A percentile compares a stretch with the other conserved stretches of the same genome.
phyloP scores from a whole-genome alignment of 2,329 filamentous ascomycete species.

The Curvularia spicifera region DNA sequence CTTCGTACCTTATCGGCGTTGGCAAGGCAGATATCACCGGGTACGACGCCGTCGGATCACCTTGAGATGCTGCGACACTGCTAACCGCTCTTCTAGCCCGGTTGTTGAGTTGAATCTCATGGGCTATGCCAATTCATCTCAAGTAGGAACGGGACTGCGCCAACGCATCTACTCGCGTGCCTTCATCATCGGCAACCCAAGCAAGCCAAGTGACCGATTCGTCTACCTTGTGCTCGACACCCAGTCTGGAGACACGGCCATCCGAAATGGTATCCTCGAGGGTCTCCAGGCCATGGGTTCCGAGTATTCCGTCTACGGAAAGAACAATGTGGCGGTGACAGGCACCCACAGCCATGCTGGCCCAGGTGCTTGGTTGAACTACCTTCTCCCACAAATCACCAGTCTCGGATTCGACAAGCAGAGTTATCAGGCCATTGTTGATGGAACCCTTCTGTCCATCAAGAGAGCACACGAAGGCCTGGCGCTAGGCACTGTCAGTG shows the following conservation, averaged over 20 bases:
- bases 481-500: slow-evolving; percentile 70
- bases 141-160: slow-evolving; percentile 81
- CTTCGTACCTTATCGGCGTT: slow-evolving; percentile 68
- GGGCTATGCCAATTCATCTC: slow-evolving; percentile 86
- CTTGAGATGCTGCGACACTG: not conserved
- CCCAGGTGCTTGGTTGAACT: slow-evolving; percentile 92
- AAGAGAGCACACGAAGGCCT: slow-evolving; percentile 77
- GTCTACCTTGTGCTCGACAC: slow-evolving; percentile 89
- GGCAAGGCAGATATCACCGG: slow-evolving; percentile 77
- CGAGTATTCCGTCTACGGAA: slow-evolving; percentile 75
- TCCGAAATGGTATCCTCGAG: slow-evolving; percentile 85
- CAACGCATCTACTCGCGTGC: slow-evolving; percentile 88
- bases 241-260: slow-evolving; percentile 85
- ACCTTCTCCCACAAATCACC: slow-evolving; percentile 88
- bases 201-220: slow-evolving; percentile 72
- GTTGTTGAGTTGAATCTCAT: slow-evolving; percentile 91
- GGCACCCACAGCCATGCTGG: slow-evolving; percentile 94
- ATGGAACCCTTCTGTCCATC: slow-evolving; percentile 83
- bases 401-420: slow-evolving; percentile 84
- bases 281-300: slow-evolving; percentile 71
- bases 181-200: slow-evolving; percentile 79
- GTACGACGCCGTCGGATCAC: slow-evolving; percentile 47
- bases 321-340: slow-evolving; percentile 85
- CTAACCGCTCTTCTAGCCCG: slow-evolving; percentile 59
- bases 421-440: slow-evolving; percentile 87